Base-by-base conservation (phyloP, 192 early-diverging fungal species). In the Coemansia sp. region DNA sequence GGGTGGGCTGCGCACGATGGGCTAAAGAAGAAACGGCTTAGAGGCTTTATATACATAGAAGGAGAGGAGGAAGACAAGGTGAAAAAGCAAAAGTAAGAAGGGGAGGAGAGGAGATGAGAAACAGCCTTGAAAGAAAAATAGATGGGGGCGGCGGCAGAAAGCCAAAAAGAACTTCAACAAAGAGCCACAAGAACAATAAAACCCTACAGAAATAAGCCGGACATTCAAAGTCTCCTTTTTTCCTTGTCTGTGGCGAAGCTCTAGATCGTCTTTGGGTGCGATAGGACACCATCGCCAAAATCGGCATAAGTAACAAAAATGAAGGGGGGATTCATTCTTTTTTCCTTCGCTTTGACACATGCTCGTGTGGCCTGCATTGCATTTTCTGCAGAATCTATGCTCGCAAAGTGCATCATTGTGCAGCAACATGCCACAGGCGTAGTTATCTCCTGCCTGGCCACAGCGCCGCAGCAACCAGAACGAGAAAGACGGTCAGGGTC, bases 141-240 rank as follows among this genome's bases (percentile, higher is more conserved):
- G 45, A 48, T 20, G 13, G 22, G 15, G 19, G 45, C 45, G 9
- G 13, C 20, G 20, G 23, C 45, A 56, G 53, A 52, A 37, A 30
- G 23, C 29, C n/a, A n/a, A 61, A 27, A 14, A 15, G 23, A 52
- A 29, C 40, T 42, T 58, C 50, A 60, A 19, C 55, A 48, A 62
- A 70, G 44, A 48, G 38, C 15, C 13, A 42, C 33, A 27, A n/a
- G 40, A 55, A 61, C 31, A 68, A 60, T 62, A 54, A 57, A 68
- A 36, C 34, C 40, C 41, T 13, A 54, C 15, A 54, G 33, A 54
- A 54, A 41, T 41, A 41, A 25, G 28, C 52, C 4, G 10, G 17
- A 7, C 1, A 13, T 54, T n/a, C 1, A 54, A 11, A 50, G 48
- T 29, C 48, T 15, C 28, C 19, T 25, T 25, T 15, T 19, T 25